Percentiles rank a stretch among this genome's conserved stretches.
Evolutionary conservation across 208 protist genomes (phyloP).

Genomic region (Tritrichomonas musculus): DNA sequence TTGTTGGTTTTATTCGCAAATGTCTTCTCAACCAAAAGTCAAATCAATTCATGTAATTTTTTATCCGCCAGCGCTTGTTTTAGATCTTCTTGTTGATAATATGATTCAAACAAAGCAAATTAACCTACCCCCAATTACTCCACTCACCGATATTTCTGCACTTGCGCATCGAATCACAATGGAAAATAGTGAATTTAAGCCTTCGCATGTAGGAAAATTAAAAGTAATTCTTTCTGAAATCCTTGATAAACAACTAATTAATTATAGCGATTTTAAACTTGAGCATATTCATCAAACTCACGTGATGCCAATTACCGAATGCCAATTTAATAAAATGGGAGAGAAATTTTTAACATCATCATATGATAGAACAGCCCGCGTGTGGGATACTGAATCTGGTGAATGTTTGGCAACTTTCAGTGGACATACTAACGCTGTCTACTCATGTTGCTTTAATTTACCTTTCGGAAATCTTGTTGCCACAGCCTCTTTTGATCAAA

Average conservation of each 20-base stretch:
- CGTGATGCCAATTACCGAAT: neutral
- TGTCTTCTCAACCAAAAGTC: too few relatives aligned
- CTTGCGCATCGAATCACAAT: neutral
- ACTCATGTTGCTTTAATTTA: slow-evolving; percentile 84
- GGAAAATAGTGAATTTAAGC: slow-evolving; percentile 16
- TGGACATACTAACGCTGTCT: slow-evolving; percentile 87
- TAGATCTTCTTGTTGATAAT: neutral
- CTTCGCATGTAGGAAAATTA: neutral
- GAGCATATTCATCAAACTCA: neutral
- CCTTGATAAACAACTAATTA: neutral
- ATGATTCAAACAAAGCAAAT: neutral
- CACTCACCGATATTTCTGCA: neutral
- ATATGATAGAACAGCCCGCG: slow-evolving; percentile 80
- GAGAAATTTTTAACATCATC: slow-evolving; percentile 74
- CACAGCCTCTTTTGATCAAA: slow-evolving; percentile 1
- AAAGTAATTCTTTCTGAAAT: neutral
- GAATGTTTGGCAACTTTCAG: slow-evolving; percentile 78
- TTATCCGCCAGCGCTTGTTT: neutral
- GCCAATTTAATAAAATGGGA: slow-evolving; percentile 49
- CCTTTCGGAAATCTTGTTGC: slow-evolving; percentile 69
- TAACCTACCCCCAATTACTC: neutral
- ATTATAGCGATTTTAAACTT: neutral
- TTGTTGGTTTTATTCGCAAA: too few relatives aligned
- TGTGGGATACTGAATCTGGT: slow-evolving; percentile 76
- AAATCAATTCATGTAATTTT: neutral